Percentiles rank a stretch among this genome's conserved stretches.
Conservation (phyloP, 2,329 filamentous ascomycete genomes). For the Thyridium curvatum region DNA sequence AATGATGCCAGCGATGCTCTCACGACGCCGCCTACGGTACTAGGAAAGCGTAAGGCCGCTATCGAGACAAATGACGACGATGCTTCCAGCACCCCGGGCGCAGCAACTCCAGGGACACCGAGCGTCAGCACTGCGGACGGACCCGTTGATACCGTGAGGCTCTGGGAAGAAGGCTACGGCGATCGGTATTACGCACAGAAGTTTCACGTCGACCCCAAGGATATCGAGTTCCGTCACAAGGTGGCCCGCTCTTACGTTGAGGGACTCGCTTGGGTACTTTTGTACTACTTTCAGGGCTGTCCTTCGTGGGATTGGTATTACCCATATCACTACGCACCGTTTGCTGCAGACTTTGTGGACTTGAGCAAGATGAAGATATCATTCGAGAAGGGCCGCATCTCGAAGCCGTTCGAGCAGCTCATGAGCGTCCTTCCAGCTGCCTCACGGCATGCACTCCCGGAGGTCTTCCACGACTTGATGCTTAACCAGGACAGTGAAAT, state of each 20-base stretch:
- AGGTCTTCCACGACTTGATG: constrained; percentile 88
- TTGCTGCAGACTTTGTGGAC: constrained; percentile 88
- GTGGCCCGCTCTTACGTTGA: constrained; percentile 91
- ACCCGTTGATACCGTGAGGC: constrained; percentile 71
- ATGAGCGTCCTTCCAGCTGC: constrained; percentile 96
- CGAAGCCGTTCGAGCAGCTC: constrained; percentile 90
- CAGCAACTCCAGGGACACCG: constrained; percentile 36
- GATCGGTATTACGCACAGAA: constrained; percentile 98
- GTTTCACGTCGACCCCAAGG: constrained; percentile 75
- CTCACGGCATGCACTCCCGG: constrained; percentile 84
- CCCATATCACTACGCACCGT: constrained; percentile 96
- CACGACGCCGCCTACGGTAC: constrained; percentile 13
- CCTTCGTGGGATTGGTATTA: constrained; percentile 99
- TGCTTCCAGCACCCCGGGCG: constrained; percentile 48
- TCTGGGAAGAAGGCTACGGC: constrained; percentile 94
- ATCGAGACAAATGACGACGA: constrained; percentile 52
- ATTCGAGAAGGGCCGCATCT: constrained; percentile 80
- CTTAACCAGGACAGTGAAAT: constrained; percentile 81
- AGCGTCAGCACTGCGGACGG: constrained; percentile 42
- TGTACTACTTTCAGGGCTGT: constrained; percentile 97
- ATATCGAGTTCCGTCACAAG: constrained; percentile 79
- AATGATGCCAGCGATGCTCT: constrained; percentile 13
- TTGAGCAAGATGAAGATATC: constrained; percentile 70
- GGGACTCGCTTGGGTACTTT: constrained; percentile 88
- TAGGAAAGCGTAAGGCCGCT: constrained; percentile 69